Evolutionary conservation across 108 stramenopile genomes (phyloP), one percentile per base, ranked within the genome.

Genomic region (Pseudonitzschia pungens): DNA sequence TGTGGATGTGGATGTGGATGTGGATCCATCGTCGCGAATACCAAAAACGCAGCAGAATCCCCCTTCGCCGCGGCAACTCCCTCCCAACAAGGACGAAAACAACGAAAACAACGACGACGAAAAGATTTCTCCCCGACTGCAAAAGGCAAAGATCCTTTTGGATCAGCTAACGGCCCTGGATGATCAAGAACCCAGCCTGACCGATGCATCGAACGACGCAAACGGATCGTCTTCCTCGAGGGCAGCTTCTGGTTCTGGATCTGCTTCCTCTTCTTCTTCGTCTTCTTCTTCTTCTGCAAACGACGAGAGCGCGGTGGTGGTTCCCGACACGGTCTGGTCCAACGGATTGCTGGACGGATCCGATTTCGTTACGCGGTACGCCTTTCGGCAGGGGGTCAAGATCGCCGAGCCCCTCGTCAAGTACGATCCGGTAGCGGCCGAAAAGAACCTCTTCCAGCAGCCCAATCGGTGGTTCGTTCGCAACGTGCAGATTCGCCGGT

Each of bases 401-500:
- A 92, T 96, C 20, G 96, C 96, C 33, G 91, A 96, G 78, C 96
- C 97, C 4, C 78, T 95, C 53, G 80, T 91, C n/a, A 76, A 74
- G 42, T 98, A 98, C 73, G 92, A 96, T 82, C 96, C 96, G 3
- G 76, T 85, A 11, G 81, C 59, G 5, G 88, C 93, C n/a, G 92
- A 90, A 71, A 81, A 79, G 53, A 57, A 84, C 29, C 81, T 98
- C 10, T 95, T 94, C 68, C 74, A 78, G 64, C 96, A 96, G 80
- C 97, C 97, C 3, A 71, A 81, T 32, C 91, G 86, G 53, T 98
- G 97, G 97, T 77, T 98, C 31, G 54, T 89, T n/a, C 86, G 97
- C 9, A 98, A 98, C 55, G 72, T 96, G 15, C 88, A 97, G 70
- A 96, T 98, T n/a, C 64, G 95, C 96, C 29, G 68, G 94, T 3